Base-by-base conservation (phyloP, 331 rosid species). In the Ulmus americana region DNA sequence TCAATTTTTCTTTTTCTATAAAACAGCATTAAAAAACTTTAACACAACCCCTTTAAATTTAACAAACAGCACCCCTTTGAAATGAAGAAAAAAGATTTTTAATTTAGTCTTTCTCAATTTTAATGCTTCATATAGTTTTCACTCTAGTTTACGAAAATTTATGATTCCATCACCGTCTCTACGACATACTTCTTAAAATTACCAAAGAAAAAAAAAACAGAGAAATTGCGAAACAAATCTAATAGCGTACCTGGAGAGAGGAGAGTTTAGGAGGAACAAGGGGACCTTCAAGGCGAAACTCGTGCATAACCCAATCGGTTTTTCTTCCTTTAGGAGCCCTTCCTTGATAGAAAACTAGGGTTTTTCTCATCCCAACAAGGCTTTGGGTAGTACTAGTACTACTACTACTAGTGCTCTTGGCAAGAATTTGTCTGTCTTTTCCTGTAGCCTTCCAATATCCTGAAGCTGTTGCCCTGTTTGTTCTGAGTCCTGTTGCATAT, bases 361-460 rank as follows among this genome's bases (percentile, higher is more conserved):
- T 90, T 71, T 90, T 90, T 54, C 97, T 85, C 97, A 90, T 90
- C 4, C 97, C 97, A 8, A 90, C 95, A 62, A 88, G 95, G 22
- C 67, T 28, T 2, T 28, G 35, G 2, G 3, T 28, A 28, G 44
- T 16, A 48, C 5, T 10, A 8, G 2, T 10, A 9, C 38, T 1
- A 10, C 16, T 13, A 13, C 40, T 11, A 22, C 40, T 9, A 5
- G 10, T 75, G 44, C 86, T 83, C 45, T 64, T 88, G 1, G 80
- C 78, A n/a, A 68, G 74, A 64, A 88, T 69, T 0, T 91, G 41
- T 45, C 91, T 81, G 60, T 91, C 97, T 74, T 88, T 91, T 65
- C 97, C 97, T 0, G 97, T 91, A 48, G 97, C 97, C 78, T 91
- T 91, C 97, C 97, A 91, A 52, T 91, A 91, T 11, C 97, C 97